Conservation (phyloP, 331 rosid species). For the Malus hybrid region DNA sequence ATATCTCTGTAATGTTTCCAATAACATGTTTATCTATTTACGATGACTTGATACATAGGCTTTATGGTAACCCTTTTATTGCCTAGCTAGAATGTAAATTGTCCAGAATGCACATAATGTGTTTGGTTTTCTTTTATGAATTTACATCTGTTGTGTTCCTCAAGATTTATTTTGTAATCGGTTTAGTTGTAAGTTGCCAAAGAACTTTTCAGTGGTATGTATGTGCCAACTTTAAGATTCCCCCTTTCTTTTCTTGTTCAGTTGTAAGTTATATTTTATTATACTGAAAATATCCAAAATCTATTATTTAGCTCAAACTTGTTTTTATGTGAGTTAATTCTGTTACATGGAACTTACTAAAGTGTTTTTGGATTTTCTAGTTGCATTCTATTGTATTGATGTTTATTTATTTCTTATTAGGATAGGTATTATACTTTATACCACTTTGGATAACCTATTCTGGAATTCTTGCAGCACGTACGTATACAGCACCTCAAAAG, state of each 20-base stretch:
- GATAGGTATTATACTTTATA: neutral
- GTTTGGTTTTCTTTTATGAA: neutral
- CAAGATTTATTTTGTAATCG: neutral
- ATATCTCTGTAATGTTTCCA: neutral
- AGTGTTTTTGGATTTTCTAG: neutral
- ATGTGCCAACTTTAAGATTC: neutral
- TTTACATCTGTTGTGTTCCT: neutral
- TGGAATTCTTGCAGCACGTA: conserved; percentile 57
- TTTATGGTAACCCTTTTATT: neutral
- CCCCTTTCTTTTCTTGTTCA: neutral
- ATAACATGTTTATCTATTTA: neutral
- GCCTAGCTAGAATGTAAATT: neutral
- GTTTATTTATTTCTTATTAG: neutral
- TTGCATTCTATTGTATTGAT: neutral
- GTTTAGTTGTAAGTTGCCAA: neutral
- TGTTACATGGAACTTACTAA: neutral
- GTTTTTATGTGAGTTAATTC: neutral
- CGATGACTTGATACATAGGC: neutral
- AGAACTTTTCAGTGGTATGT: neutral
- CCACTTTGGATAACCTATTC: neutral
- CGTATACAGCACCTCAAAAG: conserved; percentile 78
- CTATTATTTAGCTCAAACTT: neutral
- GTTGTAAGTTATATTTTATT: neutral
- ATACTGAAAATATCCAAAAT: neutral
- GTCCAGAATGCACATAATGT: neutral